phyloP scores from a whole-genome alignment of 139 green algal species.

The Chlorella vulgaris region DNA sequence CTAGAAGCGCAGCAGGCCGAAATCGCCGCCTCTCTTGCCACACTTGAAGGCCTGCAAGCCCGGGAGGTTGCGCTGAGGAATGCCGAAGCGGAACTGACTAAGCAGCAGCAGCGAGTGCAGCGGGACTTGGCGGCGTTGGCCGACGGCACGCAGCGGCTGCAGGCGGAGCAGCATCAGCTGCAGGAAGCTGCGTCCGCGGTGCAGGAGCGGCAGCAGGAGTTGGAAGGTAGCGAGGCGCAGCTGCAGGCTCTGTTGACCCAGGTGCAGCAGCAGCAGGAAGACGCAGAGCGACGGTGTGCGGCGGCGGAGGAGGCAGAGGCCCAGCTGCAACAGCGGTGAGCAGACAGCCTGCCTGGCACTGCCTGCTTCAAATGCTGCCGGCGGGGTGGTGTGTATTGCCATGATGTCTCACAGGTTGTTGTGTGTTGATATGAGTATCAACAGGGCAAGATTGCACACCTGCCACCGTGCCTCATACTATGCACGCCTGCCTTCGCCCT shows the following conservation, averaged over 20 bases:
- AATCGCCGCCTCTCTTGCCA: neutral
- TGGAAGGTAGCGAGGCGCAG: conserved; percentile 14
- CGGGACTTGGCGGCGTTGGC: neutral
- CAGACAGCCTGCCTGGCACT: neutral
- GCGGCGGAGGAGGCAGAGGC: neutral
- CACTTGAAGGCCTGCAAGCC: neutral
- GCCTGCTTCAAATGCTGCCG: no score
- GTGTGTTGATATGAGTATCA: no score
- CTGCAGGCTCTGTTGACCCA: neutral
- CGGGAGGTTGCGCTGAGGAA: conserved; percentile 5
- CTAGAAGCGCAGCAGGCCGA: conserved; percentile 20
- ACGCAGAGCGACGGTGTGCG: neutral
- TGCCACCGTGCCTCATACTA: neutral
- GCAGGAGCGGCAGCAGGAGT: neutral
- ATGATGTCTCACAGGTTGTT: no score
- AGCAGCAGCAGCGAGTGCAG: conserved; percentile 26
- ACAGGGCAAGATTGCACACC: neutral
- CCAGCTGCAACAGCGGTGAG: conserved; percentile 1
- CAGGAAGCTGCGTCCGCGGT: neutral
- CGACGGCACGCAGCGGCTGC: neutral
- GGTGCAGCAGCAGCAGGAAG: conserved; percentile 5
- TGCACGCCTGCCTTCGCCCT: neutral
- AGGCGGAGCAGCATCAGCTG: neutral
- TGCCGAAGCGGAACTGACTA: conserved; percentile 19
- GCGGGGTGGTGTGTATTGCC: no score